Evolutionary conservation across 2,329 filamentous ascomycete genomes (phyloP).

Genomic region (Lasiodiplodia gonubiensis): DNA sequence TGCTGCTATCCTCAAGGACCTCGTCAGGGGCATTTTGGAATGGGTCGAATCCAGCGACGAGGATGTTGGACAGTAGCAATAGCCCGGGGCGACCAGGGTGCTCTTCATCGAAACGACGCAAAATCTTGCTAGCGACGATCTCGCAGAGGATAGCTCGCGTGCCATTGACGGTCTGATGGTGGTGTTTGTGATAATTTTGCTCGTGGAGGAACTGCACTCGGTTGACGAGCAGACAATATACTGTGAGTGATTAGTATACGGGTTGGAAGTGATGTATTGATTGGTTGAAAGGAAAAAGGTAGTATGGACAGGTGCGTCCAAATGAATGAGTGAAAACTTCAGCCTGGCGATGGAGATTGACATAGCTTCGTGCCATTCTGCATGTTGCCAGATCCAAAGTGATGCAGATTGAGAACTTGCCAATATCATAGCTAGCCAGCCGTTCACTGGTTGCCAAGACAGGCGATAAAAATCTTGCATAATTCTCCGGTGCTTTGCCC

Average conservation of each 20-base stretch:
- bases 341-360: no score
- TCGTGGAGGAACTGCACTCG: constrained; percentile 79
- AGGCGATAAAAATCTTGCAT: no score
- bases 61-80: constrained; percentile 75
- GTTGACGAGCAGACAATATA: constrained; percentile 85
- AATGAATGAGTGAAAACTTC: no score
- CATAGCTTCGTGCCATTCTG: no score
- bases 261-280: no score
- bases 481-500: no score
- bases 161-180: constrained; percentile 80
- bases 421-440: no score
- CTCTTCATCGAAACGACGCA: constrained; percentile 80
- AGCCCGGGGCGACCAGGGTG: constrained; percentile 73
- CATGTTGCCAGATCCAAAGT: no score
- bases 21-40: constrained; percentile 80
- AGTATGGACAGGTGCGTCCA: no score
- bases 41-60: constrained; percentile 83
- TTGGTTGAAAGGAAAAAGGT: no score
- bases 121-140: constrained; percentile 76
- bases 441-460: no score
- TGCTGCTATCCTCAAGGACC: constrained; percentile 64
- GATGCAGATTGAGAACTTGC: no score
- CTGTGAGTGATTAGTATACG: constrained; percentile 45
- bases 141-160: constrained; percentile 81
- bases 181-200: constrained; percentile 70